A percentile compares a stretch with the other conserved stretches of the same genome.
Conservation (phyloP, 2,329 filamentous ascomycete genomes). For the Xylariomycetidae sp. region DNA sequence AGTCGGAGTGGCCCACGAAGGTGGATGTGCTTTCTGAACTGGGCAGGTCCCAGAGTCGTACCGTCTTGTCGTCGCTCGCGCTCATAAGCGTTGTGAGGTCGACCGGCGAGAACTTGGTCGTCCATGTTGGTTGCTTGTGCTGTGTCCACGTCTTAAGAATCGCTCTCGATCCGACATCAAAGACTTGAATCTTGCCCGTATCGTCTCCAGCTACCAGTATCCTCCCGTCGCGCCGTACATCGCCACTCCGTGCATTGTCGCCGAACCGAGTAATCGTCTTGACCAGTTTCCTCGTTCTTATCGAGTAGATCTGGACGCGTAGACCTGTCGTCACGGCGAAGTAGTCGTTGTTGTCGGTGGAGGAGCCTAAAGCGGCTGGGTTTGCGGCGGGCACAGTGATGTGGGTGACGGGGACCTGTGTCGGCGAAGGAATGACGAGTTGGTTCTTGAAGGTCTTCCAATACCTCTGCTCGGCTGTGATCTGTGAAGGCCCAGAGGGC, state of each 20-base stretch:
- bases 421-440: slow-evolving; percentile 82
- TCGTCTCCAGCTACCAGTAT: slow-evolving; percentile 90
- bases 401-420: slow-evolving; percentile 82
- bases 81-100: slow-evolving; percentile 83
- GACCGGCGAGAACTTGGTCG: slow-evolving; percentile 84
- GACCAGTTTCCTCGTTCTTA: slow-evolving; percentile 81
- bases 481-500: slow-evolving; percentile 71
- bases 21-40: slow-evolving; percentile 68
- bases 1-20: slow-evolving; percentile 85
- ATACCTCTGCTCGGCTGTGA: slow-evolving; percentile 90
- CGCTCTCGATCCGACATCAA: slow-evolving; percentile 80
- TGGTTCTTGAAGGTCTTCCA: slow-evolving; percentile 95
- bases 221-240: slow-evolving; percentile 81
- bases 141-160: slow-evolving; percentile 94
- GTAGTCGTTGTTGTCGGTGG: slow-evolving; percentile 52
- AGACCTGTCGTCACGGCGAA: slow-evolving; percentile 95
- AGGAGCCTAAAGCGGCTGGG: slow-evolving; percentile 38
- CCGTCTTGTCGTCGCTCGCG: slow-evolving; percentile 86
- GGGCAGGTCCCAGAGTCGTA: slow-evolving; percentile 89
- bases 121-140: slow-evolving; percentile 92
- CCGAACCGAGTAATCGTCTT: slow-evolving; percentile 94
- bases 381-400: slow-evolving; percentile 64
- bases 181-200: slow-evolving; percentile 87
- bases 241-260: slow-evolving; percentile 82
- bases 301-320: slow-evolving; percentile 88